A percentile compares a stretch with the other conserved stretches of the same genome.
Evolutionary conservation across 2,329 filamentous ascomycete genomes (phyloP).

Genomic region (Fusarium keratoplasticum): DNA sequence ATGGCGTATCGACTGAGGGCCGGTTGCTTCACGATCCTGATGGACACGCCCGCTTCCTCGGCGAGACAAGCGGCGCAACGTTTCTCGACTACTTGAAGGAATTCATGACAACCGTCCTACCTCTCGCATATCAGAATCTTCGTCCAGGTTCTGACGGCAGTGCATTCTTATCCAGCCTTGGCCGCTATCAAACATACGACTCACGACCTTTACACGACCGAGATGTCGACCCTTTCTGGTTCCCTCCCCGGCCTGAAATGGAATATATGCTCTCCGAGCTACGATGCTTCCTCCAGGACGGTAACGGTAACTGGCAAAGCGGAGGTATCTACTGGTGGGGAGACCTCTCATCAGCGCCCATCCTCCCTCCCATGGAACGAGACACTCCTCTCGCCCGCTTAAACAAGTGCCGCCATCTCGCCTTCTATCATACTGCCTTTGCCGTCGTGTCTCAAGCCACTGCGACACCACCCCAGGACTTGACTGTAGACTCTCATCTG

Average conservation of each 20-base stretch:
- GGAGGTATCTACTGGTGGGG: slow-evolving; percentile 64
- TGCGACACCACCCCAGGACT: slow-evolving; percentile 26
- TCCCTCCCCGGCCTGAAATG: slow-evolving; percentile 54
- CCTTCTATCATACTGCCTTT: slow-evolving; percentile 60
- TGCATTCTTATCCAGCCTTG: slow-evolving; percentile 55
- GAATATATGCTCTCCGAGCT: slow-evolving; percentile 54
- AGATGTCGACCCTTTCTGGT: slow-evolving; percentile 53
- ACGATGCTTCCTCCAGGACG: slow-evolving; percentile 59
- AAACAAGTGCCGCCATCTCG: slow-evolving; percentile 52
- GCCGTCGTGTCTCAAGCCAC: slow-evolving; percentile 52
- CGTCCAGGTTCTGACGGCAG: slow-evolving; percentile 38
- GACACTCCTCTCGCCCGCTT: slow-evolving; percentile 32
- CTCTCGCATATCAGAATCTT: slow-evolving; percentile 46
- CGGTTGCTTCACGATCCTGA: slow-evolving; percentile 58
- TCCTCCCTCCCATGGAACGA: slow-evolving; percentile 36
- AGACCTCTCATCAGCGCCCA: slow-evolving; percentile 51
- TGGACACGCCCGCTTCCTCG: slow-evolving; percentile 59
- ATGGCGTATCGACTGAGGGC: slow-evolving; percentile 48
- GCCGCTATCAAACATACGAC: slow-evolving; percentile 61
- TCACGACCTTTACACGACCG: slow-evolving; percentile 54
- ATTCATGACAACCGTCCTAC: slow-evolving; percentile 56
- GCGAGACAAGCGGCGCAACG: slow-evolving; percentile 62
- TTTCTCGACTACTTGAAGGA: slow-evolving; percentile 63
- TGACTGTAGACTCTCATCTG: slow-evolving; percentile 45
- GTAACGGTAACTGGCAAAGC: slow-evolving; percentile 53